Evolutionary conservation across 306 rosid species (phyloP).

Genomic region (Herpetospermum pedunculosum): DNA sequence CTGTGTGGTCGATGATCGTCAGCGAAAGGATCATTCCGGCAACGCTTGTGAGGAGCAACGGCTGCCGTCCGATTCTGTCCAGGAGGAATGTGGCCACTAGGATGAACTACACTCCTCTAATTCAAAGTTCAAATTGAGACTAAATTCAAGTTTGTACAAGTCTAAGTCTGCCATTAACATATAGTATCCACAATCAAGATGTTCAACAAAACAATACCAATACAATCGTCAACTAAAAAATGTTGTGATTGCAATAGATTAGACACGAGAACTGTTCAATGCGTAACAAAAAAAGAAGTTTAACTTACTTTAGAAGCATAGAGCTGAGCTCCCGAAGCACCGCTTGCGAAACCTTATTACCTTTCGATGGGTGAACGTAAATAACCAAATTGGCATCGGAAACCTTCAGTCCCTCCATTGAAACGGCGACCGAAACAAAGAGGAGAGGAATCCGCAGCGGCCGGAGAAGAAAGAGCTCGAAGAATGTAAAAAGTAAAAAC

Average conservation of each 20-base stretch:
- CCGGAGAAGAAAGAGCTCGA: not conserved
- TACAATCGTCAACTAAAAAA: not conserved
- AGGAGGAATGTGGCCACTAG: constrained; percentile 43
- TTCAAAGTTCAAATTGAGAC: not conserved
- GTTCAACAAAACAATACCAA: not conserved
- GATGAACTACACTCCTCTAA: constrained; percentile 16
- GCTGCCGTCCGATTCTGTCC: constrained; percentile 46
- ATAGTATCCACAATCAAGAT: not conserved
- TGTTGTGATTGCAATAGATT: not conserved
- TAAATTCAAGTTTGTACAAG: not conserved
- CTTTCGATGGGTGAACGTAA: constrained; percentile 51
- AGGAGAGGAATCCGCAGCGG: not conserved
- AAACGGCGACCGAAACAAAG: not conserved
- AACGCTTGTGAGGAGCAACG: constrained; percentile 29
- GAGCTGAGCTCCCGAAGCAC: constrained; percentile 61
- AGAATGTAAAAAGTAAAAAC: too few relatives aligned
- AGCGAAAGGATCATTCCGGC: constrained; percentile 50
- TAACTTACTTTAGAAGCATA: constrained; percentile 45
- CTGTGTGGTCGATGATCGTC: constrained; percentile 17
- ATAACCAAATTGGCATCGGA: constrained; percentile 48
- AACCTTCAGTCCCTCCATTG: constrained; percentile 71
- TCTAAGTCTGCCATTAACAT: not conserved
- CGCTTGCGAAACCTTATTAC: constrained; percentile 33
- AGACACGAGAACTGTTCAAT: not conserved
- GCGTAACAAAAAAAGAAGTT: not conserved